These are phyloP conservation scores for Colletotrichum sp. DNA, from an alignment of 2,329 filamentous ascomycete genomes.

Conservation along the genomic window DNA sequence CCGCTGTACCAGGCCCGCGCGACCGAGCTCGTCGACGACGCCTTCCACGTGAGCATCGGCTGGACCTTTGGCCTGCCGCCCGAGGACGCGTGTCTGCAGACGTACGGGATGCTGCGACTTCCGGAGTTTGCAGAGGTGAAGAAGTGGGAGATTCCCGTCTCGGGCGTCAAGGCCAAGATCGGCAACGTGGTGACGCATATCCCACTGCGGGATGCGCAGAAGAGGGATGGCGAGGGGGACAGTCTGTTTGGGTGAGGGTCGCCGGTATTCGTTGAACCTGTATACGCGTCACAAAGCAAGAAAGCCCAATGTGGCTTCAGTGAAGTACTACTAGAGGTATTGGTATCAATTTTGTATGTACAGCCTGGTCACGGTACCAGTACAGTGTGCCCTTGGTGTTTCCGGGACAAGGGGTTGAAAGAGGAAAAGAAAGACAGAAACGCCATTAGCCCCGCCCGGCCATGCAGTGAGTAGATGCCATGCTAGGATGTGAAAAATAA, in stretches of 20 bases:
- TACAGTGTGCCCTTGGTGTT: background rate
- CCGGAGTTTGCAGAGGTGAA: slow-evolving; percentile 32
- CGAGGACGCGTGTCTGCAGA: slow-evolving; percentile 43
- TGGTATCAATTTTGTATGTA: background rate
- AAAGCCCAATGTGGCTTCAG: background rate
- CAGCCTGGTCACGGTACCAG: background rate
- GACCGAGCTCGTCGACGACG: slow-evolving; percentile 37
- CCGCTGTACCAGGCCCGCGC: slow-evolving; percentile 63
- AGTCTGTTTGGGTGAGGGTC: background rate
- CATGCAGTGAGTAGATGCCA: slow-evolving; percentile 4
- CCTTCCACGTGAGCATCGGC: slow-evolving; percentile 88
- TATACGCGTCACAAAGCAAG: background rate
- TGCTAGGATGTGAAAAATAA: background rate
- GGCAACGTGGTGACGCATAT: slow-evolving; percentile 70
- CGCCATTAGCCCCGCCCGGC: background rate
- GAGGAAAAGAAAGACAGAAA: background rate
- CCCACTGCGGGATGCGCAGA: slow-evolving; percentile 30
- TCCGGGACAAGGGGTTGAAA: background rate
- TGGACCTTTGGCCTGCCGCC: slow-evolving; percentile 72
- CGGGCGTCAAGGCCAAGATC: slow-evolving; percentile 74
- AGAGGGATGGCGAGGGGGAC: background rate
- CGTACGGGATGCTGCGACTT: slow-evolving; percentile 32
- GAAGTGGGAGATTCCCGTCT: slow-evolving; percentile 56
- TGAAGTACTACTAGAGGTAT: background rate
- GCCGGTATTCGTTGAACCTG: background rate